Percentiles rank a stretch among this genome's conserved stretches.
Conservation (phyloP, 768 basidiomycete genomes). For the Pisolithus albus region DNA sequence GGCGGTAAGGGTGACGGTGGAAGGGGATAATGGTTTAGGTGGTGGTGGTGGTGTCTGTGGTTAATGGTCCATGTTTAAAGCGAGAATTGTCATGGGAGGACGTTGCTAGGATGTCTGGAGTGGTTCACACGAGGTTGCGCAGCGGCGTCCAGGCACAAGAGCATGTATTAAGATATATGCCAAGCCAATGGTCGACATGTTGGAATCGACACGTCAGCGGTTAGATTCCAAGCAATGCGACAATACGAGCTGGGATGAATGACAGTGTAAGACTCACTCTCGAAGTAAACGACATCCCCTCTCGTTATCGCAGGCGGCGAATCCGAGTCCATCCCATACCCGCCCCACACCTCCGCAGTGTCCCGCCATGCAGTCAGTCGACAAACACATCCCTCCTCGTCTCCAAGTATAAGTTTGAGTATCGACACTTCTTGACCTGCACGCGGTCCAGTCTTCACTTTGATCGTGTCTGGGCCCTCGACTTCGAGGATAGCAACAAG, state of each 20-base stretch:
- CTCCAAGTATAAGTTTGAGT: constrained; percentile 65
- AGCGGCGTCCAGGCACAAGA: neutral
- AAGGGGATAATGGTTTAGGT: neutral
- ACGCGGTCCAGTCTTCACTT: constrained; percentile 60
- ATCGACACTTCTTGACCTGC: constrained; percentile 64
- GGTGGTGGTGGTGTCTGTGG: neutral
- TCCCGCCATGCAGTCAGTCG: constrained; percentile 79
- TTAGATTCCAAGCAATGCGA: neutral
- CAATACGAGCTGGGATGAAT: neutral
- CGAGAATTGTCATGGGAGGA: neutral
- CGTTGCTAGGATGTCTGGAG: constrained; percentile 44
- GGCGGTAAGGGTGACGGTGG: constrained; percentile 46
- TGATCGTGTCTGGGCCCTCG: constrained; percentile 66
- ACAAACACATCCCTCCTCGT: constrained; percentile 61
- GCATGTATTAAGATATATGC: neutral
- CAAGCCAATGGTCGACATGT: neutral
- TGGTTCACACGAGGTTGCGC: neutral
- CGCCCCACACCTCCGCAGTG: constrained; percentile 66
- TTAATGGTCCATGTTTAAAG: neutral
- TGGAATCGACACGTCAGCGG: neutral
- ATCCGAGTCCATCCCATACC: constrained; percentile 32
- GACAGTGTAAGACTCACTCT: constrained; percentile 42
- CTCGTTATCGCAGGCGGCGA: constrained; percentile 36
- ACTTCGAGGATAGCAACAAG: constrained; percentile 68
- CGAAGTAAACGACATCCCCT: constrained; percentile 66